Evolutionary conservation across 1,284 basidiomycete species (phyloP).

Genomic region (Ganoderma resinaceum): DNA sequence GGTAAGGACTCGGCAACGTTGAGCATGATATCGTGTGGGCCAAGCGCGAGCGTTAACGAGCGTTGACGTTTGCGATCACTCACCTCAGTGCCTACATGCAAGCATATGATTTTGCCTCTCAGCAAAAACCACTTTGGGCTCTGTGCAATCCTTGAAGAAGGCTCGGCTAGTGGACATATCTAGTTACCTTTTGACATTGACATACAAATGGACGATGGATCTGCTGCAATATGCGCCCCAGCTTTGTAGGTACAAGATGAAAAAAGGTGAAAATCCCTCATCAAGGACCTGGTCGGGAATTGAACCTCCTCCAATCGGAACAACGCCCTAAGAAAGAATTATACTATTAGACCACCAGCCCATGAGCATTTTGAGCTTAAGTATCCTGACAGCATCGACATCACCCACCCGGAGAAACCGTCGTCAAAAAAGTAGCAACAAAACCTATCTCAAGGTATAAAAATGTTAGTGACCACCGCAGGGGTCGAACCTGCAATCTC

Average conservation of each 20-base stretch:
- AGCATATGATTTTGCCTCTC: not conserved
- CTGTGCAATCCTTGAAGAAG: too few species aligned
- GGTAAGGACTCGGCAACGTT: not conserved
- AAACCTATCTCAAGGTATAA: not conserved
- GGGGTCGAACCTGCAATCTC: conserved; percentile 59
- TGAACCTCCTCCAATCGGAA: conserved; percentile 77
- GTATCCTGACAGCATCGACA: too few species aligned
- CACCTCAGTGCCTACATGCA: not conserved
- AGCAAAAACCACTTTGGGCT: not conserved
- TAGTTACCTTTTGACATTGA: too few species aligned
- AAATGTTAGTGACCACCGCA: conserved; percentile 52
- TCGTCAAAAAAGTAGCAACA: not conserved
- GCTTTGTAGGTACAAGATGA: conserved; percentile 83
- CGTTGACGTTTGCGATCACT: not conserved
- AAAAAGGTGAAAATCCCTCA: conserved; percentile 85
- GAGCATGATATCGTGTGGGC: not conserved
- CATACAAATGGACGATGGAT: too few species aligned
- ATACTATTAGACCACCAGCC: conserved; percentile 6
- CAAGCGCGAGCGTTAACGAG: too few species aligned
- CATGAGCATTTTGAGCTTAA: too few species aligned
- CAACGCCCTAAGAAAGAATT: not conserved
- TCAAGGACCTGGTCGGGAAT: conserved; percentile 82
- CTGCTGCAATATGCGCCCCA: too few species aligned
- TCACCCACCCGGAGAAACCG: too few species aligned
- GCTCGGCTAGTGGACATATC: too few species aligned